Evolutionary conservation across 345 rosid species (phyloP), one percentile per base, ranked within the genome.

Genomic region (Gossypium ekmanianum): DNA sequence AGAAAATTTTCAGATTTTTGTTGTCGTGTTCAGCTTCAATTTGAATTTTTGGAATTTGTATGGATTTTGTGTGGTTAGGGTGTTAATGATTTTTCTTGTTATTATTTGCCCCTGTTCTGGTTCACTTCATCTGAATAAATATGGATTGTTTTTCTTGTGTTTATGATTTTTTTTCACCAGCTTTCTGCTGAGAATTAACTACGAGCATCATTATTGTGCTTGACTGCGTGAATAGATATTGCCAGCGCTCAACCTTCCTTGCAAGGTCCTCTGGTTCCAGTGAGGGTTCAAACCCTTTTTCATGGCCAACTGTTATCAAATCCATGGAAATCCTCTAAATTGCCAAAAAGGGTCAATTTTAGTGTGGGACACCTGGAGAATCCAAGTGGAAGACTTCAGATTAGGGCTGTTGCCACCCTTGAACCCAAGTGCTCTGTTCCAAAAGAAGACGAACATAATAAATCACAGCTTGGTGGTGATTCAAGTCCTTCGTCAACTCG

Each of bases 161-260:
- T 68, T 68, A 2, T 68, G 41, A 24, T 0, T 11, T 50, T 39
- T n/a, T 16, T 14, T 73, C 43, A 26, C 29, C 54, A 27, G 41
- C 48, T 71, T 34, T 71, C 24, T 58, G 9, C 43, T 73, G 54
- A 73, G 29, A 24, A 57, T 13, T 44, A 58, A 58, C 44, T 2
- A 2, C 14, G 67, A 41, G 17, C 50, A n/a, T 39, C n/a, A 43
- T 59, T 66, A 12, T 48, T 72, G 2, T 61, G 50, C 57, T 71
- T 79, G 61, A 26, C 57, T 72, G 39, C 29, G 45, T 74, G 69
- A 65, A 77, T 81, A 92, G 98, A 90, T 82, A 88, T 91, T 83
- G 89, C 86, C 77, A 81, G 86, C 72, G 81, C 85, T 76, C 93
- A 90, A 80, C 86, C 90, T 83, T 87, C 85, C 77, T 86, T 87